These are phyloP conservation scores for Hydnomerulius pinastri DNA, from an alignment of 768 basidiomycete genomes.

Conservation along the genomic window DNA sequence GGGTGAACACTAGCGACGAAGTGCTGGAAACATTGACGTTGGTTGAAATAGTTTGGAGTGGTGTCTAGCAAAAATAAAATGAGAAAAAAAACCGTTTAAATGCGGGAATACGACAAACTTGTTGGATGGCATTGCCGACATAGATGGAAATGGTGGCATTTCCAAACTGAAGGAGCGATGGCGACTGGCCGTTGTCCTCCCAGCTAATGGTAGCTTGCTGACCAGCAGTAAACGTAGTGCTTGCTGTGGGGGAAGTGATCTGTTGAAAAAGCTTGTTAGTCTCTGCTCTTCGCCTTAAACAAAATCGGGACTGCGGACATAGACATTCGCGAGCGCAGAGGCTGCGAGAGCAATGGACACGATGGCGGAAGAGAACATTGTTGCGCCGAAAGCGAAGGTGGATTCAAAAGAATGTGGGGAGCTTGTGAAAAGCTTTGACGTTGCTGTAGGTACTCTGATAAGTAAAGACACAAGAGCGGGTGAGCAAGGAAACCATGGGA, in stretches of 20 bases:
- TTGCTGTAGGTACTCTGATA: background rate
- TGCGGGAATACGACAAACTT: conserved; percentile 44
- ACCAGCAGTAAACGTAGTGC: conserved; percentile 51
- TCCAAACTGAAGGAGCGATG: conserved; percentile 55
- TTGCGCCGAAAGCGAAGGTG: conserved; percentile 18
- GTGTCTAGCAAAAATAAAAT: conserved; percentile 44
- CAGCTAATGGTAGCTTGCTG: conserved; percentile 52
- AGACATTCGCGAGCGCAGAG: conserved; percentile 57
- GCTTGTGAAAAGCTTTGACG: conserved; percentile 10
- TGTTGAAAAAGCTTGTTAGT: conserved; percentile 26
- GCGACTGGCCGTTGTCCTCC: conserved; percentile 54
- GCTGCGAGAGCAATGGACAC: conserved; percentile 53
- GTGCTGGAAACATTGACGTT: conserved; percentile 54
- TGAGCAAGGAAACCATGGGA: background rate
- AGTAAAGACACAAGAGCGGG: background rate
- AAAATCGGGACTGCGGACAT: conserved; percentile 42
- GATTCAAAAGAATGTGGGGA: conserved; percentile 26
- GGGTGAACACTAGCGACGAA: conserved; percentile 50
- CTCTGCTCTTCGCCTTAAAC: background rate
- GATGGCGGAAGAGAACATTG: conserved; percentile 55
- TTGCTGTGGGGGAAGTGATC: conserved; percentile 58
- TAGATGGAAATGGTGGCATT: conserved; percentile 56
- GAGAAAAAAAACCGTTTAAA: background rate
- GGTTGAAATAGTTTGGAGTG: conserved; percentile 51
- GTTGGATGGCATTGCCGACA: conserved; percentile 58